A percentile compares a stretch with the other conserved stretches of the same genome.
Evolutionary conservation across 306 rosid species (phyloP).

Genomic region (Malus orientalis): DNA sequence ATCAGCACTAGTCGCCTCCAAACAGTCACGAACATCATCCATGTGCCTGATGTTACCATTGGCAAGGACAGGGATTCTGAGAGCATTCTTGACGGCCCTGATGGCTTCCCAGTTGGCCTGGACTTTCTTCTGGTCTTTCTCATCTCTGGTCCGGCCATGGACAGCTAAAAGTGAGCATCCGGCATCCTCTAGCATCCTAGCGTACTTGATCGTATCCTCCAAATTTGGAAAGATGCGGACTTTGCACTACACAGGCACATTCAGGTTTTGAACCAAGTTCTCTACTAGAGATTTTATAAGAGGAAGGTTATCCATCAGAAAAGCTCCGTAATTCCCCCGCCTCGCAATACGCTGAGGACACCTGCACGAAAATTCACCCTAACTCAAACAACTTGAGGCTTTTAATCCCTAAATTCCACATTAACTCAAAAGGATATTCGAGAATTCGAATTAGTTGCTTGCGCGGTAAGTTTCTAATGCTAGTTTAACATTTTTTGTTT

Average conservation of each 20-base stretch:
- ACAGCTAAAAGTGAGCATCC: slow-evolving; percentile 88
- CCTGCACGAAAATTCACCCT: slow-evolving; percentile 28
- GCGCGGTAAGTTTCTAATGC: neutral
- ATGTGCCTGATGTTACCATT: slow-evolving; percentile 52
- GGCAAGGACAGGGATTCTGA: slow-evolving; percentile 60
- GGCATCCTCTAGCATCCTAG: slow-evolving; percentile 88
- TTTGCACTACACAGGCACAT: slow-evolving; percentile 91
- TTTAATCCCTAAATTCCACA: neutral
- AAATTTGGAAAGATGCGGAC: slow-evolving; percentile 79
- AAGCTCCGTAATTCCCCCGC: slow-evolving; percentile 87
- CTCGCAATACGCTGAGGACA: slow-evolving; percentile 96
- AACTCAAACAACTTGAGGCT: neutral
- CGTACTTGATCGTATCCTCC: slow-evolving; percentile 72
- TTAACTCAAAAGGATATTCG: neutral
- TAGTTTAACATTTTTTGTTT: neutral
- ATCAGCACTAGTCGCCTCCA: slow-evolving; percentile 43
- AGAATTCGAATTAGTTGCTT: neutral
- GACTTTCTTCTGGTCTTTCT: slow-evolving; percentile 79
- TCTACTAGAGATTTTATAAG: slow-evolving; percentile 72
- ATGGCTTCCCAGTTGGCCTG: slow-evolving; percentile 90
- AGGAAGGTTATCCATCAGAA: slow-evolving; percentile 94
- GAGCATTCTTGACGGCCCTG: slow-evolving; percentile 66
- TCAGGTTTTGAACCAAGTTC: slow-evolving; percentile 69
- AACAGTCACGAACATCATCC: slow-evolving; percentile 39
- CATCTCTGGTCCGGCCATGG: slow-evolving; percentile 88